Percentiles rank a stretch among this genome's conserved stretches.
Evolutionary conservation across 116 monocot species (phyloP).

Genomic region (Thalassia testudinum): DNA sequence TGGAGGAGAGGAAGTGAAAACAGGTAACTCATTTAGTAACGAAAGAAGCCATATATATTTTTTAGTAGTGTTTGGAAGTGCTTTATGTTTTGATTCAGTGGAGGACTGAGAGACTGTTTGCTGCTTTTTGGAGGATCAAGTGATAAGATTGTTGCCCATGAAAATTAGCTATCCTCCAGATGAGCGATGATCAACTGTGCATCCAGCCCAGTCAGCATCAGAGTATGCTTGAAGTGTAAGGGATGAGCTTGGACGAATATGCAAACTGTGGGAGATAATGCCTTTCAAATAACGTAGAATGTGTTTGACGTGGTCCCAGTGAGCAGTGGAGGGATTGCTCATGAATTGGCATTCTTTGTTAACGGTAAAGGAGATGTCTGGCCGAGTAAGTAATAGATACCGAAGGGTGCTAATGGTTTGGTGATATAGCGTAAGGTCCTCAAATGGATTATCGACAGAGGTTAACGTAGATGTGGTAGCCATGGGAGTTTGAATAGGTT

Average conservation of each 20-base stretch:
- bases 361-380: too few relatives aligned
- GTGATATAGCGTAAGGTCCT: slow-evolving; percentile 2
- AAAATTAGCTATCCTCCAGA: neutral
- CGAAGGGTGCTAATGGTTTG: neutral
- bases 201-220: too few relatives aligned
- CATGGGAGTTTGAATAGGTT: neutral
- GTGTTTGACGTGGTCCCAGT: neutral
- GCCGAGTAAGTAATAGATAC: slow-evolving; percentile 3
- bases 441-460: neutral
- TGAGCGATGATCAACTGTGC: neutral
- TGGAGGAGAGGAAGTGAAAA: neutral
- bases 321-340: neutral
- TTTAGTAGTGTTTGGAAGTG: neutral
- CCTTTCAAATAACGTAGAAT: slow-evolving; percentile 4
- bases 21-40: neutral
- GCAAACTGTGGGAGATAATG: neutral
- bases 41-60: neutral
- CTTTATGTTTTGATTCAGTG: neutral
- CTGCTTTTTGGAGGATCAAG: slow-evolving; percentile 3
- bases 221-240: too few relatives aligned
- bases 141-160: too few relatives aligned
- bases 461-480: neutral
- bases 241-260: neutral
- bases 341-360: slow-evolving; percentile 1
- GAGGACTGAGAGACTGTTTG: neutral